Percentiles rank a stretch among this genome's conserved stretches.
Conservation (phyloP, 2,329 filamentous ascomycete species). For the Huntiella bhutanensis region DNA sequence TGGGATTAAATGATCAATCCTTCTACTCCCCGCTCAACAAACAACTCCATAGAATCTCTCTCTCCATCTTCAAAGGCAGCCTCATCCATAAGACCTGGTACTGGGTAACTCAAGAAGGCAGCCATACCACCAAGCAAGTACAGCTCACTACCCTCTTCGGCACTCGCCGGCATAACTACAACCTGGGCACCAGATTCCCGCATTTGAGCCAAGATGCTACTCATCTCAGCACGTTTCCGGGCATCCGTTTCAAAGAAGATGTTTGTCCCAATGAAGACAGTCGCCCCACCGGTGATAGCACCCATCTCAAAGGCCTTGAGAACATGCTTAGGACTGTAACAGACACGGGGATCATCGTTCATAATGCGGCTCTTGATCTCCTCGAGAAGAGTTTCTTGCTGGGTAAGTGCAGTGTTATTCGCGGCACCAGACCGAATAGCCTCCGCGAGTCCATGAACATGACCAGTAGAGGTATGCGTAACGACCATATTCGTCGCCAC, state of each 20-base stretch:
- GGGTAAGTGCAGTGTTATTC: conserved; percentile 57
- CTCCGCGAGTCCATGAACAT: conserved; percentile 74
- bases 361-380: conserved; percentile 63
- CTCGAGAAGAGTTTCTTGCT: conserved; percentile 55
- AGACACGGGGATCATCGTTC: conserved; percentile 70
- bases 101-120: conserved; percentile 75
- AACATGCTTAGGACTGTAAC: conserved; percentile 74
- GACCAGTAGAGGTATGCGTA: conserved; percentile 68
- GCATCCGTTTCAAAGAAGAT: conserved; percentile 75
- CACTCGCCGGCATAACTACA: conserved; percentile 21
- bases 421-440: conserved; percentile 69
- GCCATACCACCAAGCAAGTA: conserved; percentile 75
- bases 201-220: conserved; percentile 74
- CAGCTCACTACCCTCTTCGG: conserved; percentile 76
- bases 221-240: conserved; percentile 58
- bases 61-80: conserved; percentile 25
- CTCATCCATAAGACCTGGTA: conserved; percentile 62
- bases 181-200: conserved; percentile 64
- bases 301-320: conserved; percentile 69
- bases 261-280: conserved; percentile 69
- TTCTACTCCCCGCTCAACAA: conserved; percentile 11
- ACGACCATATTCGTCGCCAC: conserved; percentile 47
- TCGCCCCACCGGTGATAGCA: conserved; percentile 69
- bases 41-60: not conserved
- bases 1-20: conserved; percentile 8